Evolutionary conservation across 2,329 filamentous ascomycete genomes (phyloP).

Genomic region (Trichothecium sympodiale): DNA sequence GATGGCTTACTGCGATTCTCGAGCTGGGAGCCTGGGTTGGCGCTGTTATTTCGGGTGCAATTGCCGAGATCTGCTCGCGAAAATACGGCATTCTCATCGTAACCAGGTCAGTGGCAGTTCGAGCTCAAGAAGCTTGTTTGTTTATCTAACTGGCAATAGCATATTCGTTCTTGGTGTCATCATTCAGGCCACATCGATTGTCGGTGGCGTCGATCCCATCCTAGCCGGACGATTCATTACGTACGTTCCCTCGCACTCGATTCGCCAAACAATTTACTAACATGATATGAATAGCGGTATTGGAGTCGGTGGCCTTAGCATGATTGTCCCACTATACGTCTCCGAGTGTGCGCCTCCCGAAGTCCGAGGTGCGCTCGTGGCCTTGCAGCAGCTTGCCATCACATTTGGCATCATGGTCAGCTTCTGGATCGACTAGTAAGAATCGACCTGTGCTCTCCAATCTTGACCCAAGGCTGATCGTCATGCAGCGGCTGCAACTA

Average conservation of each 20-base stretch:
- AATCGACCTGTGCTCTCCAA: too few species aligned
- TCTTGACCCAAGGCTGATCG: too few species aligned
- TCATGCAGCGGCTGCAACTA: conserved; percentile 52
- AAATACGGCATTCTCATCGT: conserved; percentile 61
- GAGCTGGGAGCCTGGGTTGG: conserved; percentile 73
- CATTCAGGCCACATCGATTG: conserved; percentile 52
- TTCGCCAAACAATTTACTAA: too few species aligned
- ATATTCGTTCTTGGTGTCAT: conserved; percentile 63
- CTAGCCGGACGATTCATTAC: conserved; percentile 64
- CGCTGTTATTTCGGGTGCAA: conserved; percentile 54
- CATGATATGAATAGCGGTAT: conserved; percentile 46
- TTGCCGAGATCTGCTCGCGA: conserved; percentile 59
- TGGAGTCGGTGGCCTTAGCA: conserved; percentile 57
- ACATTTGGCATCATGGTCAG: conserved; percentile 54
- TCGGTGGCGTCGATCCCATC: conserved; percentile 46
- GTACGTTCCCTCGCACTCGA: conserved; percentile 19
- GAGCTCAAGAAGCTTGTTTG: background rate
- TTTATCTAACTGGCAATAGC: conserved; percentile 7
- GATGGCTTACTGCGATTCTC: conserved; percentile 55
- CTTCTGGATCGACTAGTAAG: conserved; percentile 51
- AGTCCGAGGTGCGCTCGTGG: conserved; percentile 30
- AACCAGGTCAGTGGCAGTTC: conserved; percentile 17
- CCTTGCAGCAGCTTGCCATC: conserved; percentile 41
- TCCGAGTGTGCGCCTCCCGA: conserved; percentile 34
- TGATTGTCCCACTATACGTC: conserved; percentile 50